These are phyloP conservation scores for Glycyrrhiza uralensis DNA, from an alignment of 306 rosid genomes.

Conservation along the genomic window DNA sequence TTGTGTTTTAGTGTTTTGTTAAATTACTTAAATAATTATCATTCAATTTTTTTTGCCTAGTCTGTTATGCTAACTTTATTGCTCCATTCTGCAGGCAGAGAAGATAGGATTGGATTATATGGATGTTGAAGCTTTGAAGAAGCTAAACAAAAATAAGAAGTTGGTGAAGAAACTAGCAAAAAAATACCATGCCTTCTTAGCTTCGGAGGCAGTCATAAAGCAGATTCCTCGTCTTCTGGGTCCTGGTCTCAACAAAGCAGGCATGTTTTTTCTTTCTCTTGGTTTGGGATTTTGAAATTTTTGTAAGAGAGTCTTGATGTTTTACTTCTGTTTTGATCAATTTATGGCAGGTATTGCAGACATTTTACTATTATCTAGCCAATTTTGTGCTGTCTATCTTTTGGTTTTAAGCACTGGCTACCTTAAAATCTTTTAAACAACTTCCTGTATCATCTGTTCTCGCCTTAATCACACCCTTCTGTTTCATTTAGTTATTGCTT, in stretches of 20 bases:
- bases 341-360: background rate
- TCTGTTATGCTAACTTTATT: background rate
- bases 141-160: constrained; percentile 73
- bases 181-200: constrained; percentile 79
- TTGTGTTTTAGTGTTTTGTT: background rate
- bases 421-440: background rate
- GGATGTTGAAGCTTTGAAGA: constrained; percentile 86
- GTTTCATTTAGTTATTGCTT: background rate
- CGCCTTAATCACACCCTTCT: background rate
- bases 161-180: constrained; percentile 82
- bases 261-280: background rate
- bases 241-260: constrained; percentile 90
- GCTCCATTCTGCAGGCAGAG: constrained; percentile 45
- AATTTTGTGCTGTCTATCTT: background rate
- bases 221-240: constrained; percentile 91
- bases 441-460: background rate
- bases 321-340: background rate
- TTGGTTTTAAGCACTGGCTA: background rate
- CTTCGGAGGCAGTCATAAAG: constrained; percentile 85
- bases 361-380: no score
- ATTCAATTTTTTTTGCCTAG: background rate
- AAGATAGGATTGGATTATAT: constrained; percentile 71
- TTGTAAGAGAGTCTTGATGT: background rate
- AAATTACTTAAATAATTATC: background rate
- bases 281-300: background rate